Evolutionary conservation across 129 eudicot species (phyloP).

Genomic region (Escallonia rubra): DNA sequence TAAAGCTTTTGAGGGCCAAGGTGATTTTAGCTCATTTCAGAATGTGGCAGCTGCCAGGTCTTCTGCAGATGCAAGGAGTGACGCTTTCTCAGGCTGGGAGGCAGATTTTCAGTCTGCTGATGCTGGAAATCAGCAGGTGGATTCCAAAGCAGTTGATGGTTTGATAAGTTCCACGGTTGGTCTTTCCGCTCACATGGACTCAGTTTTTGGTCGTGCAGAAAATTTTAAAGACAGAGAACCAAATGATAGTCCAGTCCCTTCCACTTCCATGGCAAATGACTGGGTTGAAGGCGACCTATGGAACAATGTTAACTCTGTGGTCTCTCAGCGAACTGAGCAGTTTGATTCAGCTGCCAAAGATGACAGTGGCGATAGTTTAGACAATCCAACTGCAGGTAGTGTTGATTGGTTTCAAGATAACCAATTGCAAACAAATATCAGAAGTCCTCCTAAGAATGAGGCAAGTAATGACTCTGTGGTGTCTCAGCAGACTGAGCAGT

Average conservation of each 20-base stretch:
- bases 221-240: slow-evolving; percentile 17
- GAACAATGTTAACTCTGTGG: slow-evolving; percentile 12
- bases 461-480: slow-evolving; percentile 22
- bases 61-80: slow-evolving; percentile 17
- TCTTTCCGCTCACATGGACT: slow-evolving; percentile 32
- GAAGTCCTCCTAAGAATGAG: slow-evolving; percentile 10
- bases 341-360: slow-evolving; percentile 9
- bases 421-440: slow-evolving; percentile 24
- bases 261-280: slow-evolving; percentile 15
- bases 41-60: slow-evolving; percentile 31
- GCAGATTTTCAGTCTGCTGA: slow-evolving; percentile 39
- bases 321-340: slow-evolving; percentile 1
- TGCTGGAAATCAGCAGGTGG: slow-evolving; percentile 17
- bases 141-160: slow-evolving; percentile 28
- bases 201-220: slow-evolving; percentile 27
- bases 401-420: slow-evolving; percentile 47
- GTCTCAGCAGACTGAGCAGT: slow-evolving; percentile 4
- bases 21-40: slow-evolving; percentile 35
- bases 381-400: slow-evolving; percentile 20
- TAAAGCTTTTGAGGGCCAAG: slow-evolving; percentile 24
- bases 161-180: slow-evolving; percentile 32
- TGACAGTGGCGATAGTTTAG: slow-evolving; percentile 17
- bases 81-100: slow-evolving; percentile 45
- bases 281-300: slow-evolving; percentile 21
- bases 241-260: slow-evolving; percentile 9